Percentiles rank a stretch among this genome's conserved stretches.
phyloP scores from a whole-genome alignment of 768 basidiomycete genomes.

The Kwoniella bestiolae region DNA sequence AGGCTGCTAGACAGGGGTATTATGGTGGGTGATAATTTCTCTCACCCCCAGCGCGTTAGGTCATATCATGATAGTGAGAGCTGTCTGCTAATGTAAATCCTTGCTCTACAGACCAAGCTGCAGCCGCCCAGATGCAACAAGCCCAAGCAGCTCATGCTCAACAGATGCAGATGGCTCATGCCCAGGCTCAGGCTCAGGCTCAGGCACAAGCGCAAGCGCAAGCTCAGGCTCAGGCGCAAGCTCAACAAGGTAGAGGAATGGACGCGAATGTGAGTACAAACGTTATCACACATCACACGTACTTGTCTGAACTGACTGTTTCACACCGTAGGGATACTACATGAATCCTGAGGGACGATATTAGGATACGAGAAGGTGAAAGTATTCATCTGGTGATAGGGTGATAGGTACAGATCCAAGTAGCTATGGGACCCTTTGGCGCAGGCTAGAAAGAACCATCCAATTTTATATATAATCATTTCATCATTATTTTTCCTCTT shows the following conservation, averaged over 20 bases:
- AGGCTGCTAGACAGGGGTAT: constrained; percentile 42
- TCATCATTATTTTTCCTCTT: too few relatives aligned
- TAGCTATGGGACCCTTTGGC: neutral
- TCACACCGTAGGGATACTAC: constrained; percentile 52
- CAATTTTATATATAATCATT: too few relatives aligned
- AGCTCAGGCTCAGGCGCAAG: constrained; percentile 41
- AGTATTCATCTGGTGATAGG: neutral
- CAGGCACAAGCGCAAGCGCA: constrained; percentile 40
- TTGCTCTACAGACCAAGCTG: constrained; percentile 29
- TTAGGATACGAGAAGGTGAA: neutral
- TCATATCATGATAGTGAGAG: neutral
- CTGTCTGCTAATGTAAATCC: neutral
- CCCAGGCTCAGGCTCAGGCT: constrained; percentile 45
- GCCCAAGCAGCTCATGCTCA: constrained; percentile 47
- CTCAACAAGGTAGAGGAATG: constrained; percentile 29
- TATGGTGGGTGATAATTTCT: constrained; percentile 37
- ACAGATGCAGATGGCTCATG: constrained; percentile 50
- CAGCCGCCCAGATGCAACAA: constrained; percentile 42
- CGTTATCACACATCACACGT: too few relatives aligned
- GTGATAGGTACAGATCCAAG: neutral
- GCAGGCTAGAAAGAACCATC: too few relatives aligned
- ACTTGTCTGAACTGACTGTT: too few relatives aligned
- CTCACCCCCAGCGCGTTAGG: neutral
- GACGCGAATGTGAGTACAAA: constrained; percentile 34
- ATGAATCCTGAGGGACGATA: constrained; percentile 44